Percentiles rank a stretch among this genome's conserved stretches.
Evolutionary conservation across 768 basidiomycete species (phyloP).

Genomic region (Lentinula sp.): DNA sequence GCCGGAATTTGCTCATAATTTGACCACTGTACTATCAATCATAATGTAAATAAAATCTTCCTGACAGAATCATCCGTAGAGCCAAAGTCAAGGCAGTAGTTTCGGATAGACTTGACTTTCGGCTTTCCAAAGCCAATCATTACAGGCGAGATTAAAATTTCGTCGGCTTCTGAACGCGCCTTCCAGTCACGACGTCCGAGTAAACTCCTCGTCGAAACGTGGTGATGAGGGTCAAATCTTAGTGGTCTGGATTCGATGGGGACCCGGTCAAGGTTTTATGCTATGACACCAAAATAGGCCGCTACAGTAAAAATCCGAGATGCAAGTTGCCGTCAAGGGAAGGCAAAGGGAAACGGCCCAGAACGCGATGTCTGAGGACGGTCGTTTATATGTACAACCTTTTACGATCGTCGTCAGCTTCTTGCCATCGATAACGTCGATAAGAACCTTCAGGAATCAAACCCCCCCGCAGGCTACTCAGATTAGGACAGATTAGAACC

Average conservation of each 20-base stretch:
- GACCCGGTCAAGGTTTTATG: neutral
- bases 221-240: conserved; percentile 3
- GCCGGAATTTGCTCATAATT: neutral
- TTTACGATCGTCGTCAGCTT: neutral
- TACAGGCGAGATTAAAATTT: neutral
- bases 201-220: neutral
- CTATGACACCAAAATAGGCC: neutral
- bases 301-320: neutral
- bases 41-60: neutral
- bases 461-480: neutral
- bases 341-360: neutral
- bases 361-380: neutral
- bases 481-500: neutral
- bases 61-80: neutral
- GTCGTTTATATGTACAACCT: neutral
- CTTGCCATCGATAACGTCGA: neutral
- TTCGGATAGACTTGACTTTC: neutral
- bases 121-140: neutral
- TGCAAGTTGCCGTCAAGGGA: neutral
- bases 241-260: neutral
- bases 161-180: neutral
- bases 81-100: neutral
- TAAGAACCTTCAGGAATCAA: neutral
- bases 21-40: neutral
- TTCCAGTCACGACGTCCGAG: neutral